These are phyloP conservation scores for Moringa oleifera DNA, from an alignment of 345 rosid genomes.

Conservation along the genomic window DNA sequence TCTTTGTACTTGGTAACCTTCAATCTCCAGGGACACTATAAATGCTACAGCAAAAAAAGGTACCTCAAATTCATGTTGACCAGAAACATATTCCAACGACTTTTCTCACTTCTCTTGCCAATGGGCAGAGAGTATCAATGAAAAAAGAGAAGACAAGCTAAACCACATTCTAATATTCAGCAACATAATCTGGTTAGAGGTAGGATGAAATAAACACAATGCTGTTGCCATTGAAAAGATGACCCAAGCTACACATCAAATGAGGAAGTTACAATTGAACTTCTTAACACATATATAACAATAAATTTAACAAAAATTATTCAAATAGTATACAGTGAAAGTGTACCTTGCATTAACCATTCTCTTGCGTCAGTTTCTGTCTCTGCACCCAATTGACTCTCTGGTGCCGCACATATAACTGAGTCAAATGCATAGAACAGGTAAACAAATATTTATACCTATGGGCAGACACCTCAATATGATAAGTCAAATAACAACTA, in stretches of 20 bases:
- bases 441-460: neutral
- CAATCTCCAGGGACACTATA: no score
- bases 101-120: neutral
- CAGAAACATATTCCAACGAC: no score
- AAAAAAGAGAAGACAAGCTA: neutral
- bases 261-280: no score
- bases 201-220: neutral
- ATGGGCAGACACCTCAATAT: neutral
- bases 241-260: neutral
- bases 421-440: conserved; percentile 3
- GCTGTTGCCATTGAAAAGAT: neutral
- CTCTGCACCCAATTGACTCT: conserved; percentile 39
- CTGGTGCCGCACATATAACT: conserved; percentile 47
- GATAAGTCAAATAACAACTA: conserved; percentile 2
- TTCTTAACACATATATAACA: neutral
- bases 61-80: no score
- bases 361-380: conserved; percentile 45
- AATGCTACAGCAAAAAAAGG: no score
- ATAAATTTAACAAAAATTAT: neutral
- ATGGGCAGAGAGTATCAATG: neutral
- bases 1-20: no score
- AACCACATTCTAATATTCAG: neutral
- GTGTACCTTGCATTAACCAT: conserved; percentile 77
- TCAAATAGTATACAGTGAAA: neutral
- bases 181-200: neutral